Conservation (phyloP, 495 filamentous ascomycete species). For the Parathielavia appendiculata region DNA sequence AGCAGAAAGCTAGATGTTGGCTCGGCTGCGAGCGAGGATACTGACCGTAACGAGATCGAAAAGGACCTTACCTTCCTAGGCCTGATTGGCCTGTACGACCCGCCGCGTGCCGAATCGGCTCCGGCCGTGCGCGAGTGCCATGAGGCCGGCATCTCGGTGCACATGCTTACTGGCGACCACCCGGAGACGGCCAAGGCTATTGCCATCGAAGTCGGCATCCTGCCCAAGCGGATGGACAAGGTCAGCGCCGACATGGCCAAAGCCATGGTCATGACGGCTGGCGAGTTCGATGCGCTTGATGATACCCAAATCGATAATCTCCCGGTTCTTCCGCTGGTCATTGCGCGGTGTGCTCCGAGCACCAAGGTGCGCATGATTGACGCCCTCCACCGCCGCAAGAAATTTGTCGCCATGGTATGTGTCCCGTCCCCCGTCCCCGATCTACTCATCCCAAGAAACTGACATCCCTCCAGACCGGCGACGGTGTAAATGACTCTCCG, state of each 20-base stretch:
- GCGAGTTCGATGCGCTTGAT: conserved; percentile 54
- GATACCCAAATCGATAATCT: conserved; percentile 54
- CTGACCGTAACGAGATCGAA: conserved; percentile 48
- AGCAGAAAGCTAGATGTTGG: conserved; percentile 34
- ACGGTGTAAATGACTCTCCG: conserved; percentile 82
- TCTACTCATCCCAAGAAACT: background rate
- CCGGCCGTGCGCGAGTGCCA: conserved; percentile 62
- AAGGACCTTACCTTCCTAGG: conserved; percentile 56
- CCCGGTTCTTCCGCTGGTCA: conserved; percentile 56
- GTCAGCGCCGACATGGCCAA: conserved; percentile 48
- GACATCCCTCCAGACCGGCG: conserved; percentile 45
- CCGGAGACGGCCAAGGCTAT: conserved; percentile 70
- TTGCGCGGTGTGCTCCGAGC: conserved; percentile 59
- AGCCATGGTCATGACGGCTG: conserved; percentile 59
- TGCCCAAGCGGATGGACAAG: conserved; percentile 52
- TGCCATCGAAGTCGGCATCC: conserved; percentile 68
- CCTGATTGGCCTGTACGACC: conserved; percentile 66
- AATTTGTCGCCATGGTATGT: conserved; percentile 52
- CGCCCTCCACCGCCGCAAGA: conserved; percentile 56
- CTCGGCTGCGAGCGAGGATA: conserved; percentile 27
- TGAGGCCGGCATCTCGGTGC: conserved; percentile 65
- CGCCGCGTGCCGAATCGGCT: conserved; percentile 62
- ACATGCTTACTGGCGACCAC: conserved; percentile 83
- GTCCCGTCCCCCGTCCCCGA: background rate
- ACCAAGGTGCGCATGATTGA: conserved; percentile 67